Conservation (phyloP, 2,329 filamentous ascomycete genomes). For the Ascochyta pisi region DNA sequence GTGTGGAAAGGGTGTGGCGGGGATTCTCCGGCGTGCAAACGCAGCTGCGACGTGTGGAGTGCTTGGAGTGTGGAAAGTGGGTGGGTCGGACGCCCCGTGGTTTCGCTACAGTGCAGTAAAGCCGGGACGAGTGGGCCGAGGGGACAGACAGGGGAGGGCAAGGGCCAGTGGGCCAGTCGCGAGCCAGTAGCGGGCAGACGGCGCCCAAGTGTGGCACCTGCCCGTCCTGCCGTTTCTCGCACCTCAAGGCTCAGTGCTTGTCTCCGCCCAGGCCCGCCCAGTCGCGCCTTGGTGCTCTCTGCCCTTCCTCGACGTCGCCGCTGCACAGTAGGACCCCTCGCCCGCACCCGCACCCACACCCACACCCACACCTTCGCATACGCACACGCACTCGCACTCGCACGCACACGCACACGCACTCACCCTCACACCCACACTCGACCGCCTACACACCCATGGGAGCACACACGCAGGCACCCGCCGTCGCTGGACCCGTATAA, state of each 20-base stretch:
- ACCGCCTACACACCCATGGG: constrained; percentile 39
- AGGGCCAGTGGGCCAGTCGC: no score
- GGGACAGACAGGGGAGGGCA: no score
- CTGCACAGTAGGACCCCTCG: no score
- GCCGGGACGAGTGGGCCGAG: not conserved
- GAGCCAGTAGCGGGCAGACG: no score
- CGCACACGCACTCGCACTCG: not conserved
- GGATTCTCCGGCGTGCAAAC: not conserved
- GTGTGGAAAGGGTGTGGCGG: not conserved
- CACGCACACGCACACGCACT: constrained; percentile 19
- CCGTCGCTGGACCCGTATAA: constrained; percentile 48
- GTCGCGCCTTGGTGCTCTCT: not conserved
- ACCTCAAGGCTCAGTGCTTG: not conserved
- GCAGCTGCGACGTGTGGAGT: not conserved
- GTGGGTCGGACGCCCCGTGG: constrained; percentile 2
- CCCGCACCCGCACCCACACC: not conserved
- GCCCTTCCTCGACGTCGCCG: not conserved
- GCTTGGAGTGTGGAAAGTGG: not conserved
- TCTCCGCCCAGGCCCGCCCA: not conserved
- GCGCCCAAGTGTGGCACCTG: not conserved
- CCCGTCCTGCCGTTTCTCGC: not conserved
- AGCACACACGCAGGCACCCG: constrained; percentile 26
- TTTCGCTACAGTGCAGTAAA: not conserved
- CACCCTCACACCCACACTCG: constrained; percentile 21
- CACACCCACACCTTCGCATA: not conserved